These are phyloP conservation scores for Rubia peregrina DNA, from an alignment of 305 asterid species.

Conservation along the genomic window DNA sequence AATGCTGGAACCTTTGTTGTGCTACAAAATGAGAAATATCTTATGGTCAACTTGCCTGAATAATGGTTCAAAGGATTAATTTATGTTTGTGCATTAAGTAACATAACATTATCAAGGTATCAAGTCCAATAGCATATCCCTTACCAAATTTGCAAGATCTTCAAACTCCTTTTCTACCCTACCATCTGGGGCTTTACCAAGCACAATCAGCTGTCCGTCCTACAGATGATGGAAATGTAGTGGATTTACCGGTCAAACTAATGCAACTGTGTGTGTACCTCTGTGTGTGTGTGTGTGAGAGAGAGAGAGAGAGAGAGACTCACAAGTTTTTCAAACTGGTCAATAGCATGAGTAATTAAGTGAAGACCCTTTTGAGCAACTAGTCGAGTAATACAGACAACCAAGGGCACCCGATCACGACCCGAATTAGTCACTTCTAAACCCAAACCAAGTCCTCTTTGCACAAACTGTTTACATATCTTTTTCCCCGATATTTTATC, in stretches of 20 bases:
- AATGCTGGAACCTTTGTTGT: conserved; percentile 58
- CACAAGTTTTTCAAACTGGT: conserved; percentile 52
- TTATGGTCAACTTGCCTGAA: conserved; percentile 21
- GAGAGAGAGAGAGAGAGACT: conserved; percentile 29
- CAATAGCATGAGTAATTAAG: conserved; percentile 65
- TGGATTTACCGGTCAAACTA: not conserved
- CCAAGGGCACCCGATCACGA: conserved; percentile 46
- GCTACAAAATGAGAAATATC: conserved; percentile 45
- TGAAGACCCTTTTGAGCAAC: conserved; percentile 96
- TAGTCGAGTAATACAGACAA: conserved; percentile 72
- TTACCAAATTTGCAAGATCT: conserved; percentile 74
- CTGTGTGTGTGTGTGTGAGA: not conserved
- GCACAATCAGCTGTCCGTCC: conserved; percentile 80
- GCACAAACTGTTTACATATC: conserved; percentile 75
- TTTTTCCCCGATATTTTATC: conserved; percentile 49
- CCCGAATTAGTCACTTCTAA: conserved; percentile 22
- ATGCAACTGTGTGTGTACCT: not conserved
- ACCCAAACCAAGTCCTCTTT: conserved; percentile 74
- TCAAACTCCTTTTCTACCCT: conserved; percentile 72
- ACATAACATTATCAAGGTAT: not conserved
- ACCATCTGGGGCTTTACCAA: conserved; percentile 83
- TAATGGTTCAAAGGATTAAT: not conserved
- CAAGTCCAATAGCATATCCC: conserved; percentile 10
- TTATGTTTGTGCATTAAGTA: not conserved
- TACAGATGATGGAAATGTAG: conserved; percentile 24